Evolutionary conservation across 2,329 filamentous ascomycete species (phyloP).

Genomic region (Epichloe sibirici): DNA sequence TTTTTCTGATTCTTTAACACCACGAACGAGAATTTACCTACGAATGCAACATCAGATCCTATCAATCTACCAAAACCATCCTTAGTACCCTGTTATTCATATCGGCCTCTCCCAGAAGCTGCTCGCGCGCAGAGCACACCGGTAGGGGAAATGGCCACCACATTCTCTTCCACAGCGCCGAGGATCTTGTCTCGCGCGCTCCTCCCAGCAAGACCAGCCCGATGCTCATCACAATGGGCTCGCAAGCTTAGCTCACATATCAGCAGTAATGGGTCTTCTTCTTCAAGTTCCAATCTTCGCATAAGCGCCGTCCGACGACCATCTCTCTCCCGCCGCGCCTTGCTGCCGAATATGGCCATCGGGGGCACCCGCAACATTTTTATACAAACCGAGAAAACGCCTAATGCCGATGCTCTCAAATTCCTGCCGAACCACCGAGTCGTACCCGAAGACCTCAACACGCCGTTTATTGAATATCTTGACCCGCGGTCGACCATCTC

Average conservation of each 20-base stretch:
- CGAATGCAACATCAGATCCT: not conserved
- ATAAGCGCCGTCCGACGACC: constrained; percentile 7
- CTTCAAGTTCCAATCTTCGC: not conserved
- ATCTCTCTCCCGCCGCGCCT: constrained; percentile 5
- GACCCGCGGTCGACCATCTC: constrained; percentile 78
- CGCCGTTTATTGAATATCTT: constrained; percentile 83
- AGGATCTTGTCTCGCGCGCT: constrained; percentile 14
- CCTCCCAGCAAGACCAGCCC: constrained; percentile 11
- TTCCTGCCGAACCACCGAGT: constrained; percentile 86
- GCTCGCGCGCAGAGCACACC: not conserved
- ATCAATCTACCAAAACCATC: not conserved
- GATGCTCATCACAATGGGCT: constrained; percentile 15
- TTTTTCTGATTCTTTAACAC: not conserved
- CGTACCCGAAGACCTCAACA: constrained; percentile 59
- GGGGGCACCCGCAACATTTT: constrained; percentile 64
- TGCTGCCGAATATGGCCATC: constrained; percentile 6
- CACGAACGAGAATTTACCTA: not conserved
- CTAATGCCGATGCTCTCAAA: constrained; percentile 91
- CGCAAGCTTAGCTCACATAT: constrained; percentile 17
- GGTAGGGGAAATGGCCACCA: constrained; percentile 11
- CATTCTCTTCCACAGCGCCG: constrained; percentile 10
- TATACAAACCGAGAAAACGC: constrained; percentile 92
- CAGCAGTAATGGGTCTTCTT: not conserved
- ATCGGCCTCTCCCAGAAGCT: not conserved
- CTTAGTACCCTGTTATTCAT: not conserved